Percentiles rank a stretch among this genome's conserved stretches.
Evolutionary conservation across 176 grass and related monocot genomes (phyloP).

Genomic region (Zoysia japonica): DNA sequence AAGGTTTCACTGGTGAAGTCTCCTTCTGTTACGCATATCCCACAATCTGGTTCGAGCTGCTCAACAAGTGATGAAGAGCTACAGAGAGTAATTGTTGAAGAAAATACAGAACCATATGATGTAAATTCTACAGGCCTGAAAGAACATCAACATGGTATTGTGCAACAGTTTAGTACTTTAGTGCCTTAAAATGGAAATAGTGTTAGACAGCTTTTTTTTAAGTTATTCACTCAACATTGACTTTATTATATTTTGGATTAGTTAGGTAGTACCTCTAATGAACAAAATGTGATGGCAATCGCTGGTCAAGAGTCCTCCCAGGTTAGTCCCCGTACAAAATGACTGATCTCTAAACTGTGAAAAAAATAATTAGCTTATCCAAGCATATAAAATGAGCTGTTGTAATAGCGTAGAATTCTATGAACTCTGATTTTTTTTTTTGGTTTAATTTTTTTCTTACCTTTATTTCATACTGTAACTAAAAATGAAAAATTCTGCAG

Average conservation of each 20-base stretch:
- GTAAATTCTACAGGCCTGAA: slow-evolving; percentile 13
- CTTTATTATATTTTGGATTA: slow-evolving; percentile 32
- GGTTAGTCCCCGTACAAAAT: slow-evolving; percentile 46
- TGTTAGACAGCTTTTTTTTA: slow-evolving; percentile 4
- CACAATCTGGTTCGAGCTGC: slow-evolving; percentile 21
- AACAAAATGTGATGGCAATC: slow-evolving; percentile 66
- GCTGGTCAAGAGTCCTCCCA: slow-evolving; percentile 70
- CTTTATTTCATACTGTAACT: slow-evolving; percentile 30
- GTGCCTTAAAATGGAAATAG: background rate
- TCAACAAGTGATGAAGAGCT: slow-evolving; percentile 32
- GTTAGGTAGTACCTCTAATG: slow-evolving; percentile 37
- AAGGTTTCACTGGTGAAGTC: slow-evolving; percentile 86
- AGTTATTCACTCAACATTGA: slow-evolving; percentile 20
- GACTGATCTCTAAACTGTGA: background rate
- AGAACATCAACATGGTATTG: slow-evolving; percentile 39
- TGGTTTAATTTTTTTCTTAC: slow-evolving; percentile 37
- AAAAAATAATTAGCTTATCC: background rate
- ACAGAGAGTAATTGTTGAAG: slow-evolving; percentile 16
- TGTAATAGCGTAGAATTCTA: background rate
- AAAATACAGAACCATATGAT: slow-evolving; percentile 30
- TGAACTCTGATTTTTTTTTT: background rate
- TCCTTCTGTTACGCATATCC: slow-evolving; percentile 20
- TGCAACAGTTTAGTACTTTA: background rate
- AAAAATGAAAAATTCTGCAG: slow-evolving; percentile 40
- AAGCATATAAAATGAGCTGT: background rate